A percentile compares a stretch with the other conserved stretches of the same genome.
Evolutionary conservation across 345 rosid species (phyloP).

Genomic region (Euphorbia pulcherrima): DNA sequence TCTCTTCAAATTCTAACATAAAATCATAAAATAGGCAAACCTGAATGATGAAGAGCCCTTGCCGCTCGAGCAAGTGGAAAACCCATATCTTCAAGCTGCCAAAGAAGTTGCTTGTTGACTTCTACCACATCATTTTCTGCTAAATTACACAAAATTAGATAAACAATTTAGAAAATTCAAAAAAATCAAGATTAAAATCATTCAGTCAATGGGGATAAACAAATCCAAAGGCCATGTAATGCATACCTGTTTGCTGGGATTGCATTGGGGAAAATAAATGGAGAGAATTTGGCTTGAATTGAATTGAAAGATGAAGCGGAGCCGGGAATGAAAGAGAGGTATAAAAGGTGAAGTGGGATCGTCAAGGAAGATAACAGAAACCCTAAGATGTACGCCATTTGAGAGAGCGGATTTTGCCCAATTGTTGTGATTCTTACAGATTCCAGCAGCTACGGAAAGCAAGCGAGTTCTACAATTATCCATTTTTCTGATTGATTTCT

Average conservation of each 20-base stretch:
- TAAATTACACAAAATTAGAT: not conserved
- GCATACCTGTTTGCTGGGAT: slow-evolving; percentile 28
- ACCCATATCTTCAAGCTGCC: slow-evolving; percentile 66
- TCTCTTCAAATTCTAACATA: not conserved
- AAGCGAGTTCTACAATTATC: slow-evolving; percentile 12
- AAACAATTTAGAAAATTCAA: too few relatives aligned
- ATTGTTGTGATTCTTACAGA: slow-evolving; percentile 15
- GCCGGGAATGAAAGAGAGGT: slow-evolving; percentile 5
- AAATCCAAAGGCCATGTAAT: not conserved
- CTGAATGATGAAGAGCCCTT: slow-evolving; percentile 61
- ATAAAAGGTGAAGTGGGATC: slow-evolving; percentile 1
- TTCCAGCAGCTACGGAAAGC: slow-evolving; percentile 1
- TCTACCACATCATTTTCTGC: slow-evolving; percentile 43
- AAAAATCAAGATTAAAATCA: not conserved
- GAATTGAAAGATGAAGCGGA: not conserved
- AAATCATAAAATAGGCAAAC: slow-evolving; percentile 28
- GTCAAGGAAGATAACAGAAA: slow-evolving; percentile 16
- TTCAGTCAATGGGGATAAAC: not conserved
- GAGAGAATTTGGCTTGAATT: not conserved
- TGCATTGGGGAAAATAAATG: slow-evolving; percentile 19
- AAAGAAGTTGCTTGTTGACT: slow-evolving; percentile 49
- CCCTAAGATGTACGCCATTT: slow-evolving; percentile 20
- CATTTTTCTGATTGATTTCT: slow-evolving; percentile 17
- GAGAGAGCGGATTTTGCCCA: not conserved
- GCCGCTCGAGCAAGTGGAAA: slow-evolving; percentile 56